phyloP scores from a whole-genome alignment of 805 yeast genomes.

The Cyberlindnera galapagoensis region DNA sequence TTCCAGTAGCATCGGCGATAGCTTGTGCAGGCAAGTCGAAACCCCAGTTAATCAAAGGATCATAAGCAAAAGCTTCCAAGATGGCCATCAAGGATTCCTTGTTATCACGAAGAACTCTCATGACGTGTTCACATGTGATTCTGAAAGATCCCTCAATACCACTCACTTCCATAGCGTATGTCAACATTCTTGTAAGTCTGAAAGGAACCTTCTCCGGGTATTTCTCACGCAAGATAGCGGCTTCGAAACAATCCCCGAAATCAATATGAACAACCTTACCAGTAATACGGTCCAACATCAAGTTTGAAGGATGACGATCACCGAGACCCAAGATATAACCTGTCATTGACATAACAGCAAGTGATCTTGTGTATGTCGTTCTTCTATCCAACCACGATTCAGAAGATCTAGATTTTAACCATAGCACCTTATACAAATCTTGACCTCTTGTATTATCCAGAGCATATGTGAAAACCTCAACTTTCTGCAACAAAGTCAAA shows the following conservation, averaged over 20 bases:
- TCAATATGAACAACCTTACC: conserved; percentile 97
- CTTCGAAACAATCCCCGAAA: conserved; percentile 98
- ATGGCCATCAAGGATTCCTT: conserved; percentile 97
- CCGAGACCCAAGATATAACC: conserved; percentile 96
- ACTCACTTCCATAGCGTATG: conserved; percentile 98
- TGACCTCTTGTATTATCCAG: conserved; percentile 94
- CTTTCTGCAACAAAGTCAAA: conserved; percentile 81
- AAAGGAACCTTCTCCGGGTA: conserved; percentile 98
- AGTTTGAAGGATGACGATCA: conserved; percentile 95
- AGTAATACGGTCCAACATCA: conserved; percentile 89
- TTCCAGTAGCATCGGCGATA: conserved; percentile 67
- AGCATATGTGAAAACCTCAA: conserved; percentile 95
- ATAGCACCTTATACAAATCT: conserved; percentile 88
- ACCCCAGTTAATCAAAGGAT: conserved; percentile 98
- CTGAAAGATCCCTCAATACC: conserved; percentile 97
- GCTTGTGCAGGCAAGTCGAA: conserved; percentile 85
- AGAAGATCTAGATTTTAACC: conserved; percentile 93
- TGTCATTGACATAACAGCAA: conserved; percentile 98
- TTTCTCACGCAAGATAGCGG: conserved; percentile 92
- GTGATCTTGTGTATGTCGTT: conserved; percentile 89
- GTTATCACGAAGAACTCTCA: conserved; percentile 89
- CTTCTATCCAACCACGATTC: conserved; percentile 98
- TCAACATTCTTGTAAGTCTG: conserved; percentile 92
- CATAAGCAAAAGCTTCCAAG: conserved; percentile 96
- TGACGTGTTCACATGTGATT: conserved; percentile 94